Percentiles rank a stretch among this genome's conserved stretches.
These are phyloP conservation scores for Lentinula sp. DNA, from an alignment of 768 basidiomycete species.

Conservation along the genomic window DNA sequence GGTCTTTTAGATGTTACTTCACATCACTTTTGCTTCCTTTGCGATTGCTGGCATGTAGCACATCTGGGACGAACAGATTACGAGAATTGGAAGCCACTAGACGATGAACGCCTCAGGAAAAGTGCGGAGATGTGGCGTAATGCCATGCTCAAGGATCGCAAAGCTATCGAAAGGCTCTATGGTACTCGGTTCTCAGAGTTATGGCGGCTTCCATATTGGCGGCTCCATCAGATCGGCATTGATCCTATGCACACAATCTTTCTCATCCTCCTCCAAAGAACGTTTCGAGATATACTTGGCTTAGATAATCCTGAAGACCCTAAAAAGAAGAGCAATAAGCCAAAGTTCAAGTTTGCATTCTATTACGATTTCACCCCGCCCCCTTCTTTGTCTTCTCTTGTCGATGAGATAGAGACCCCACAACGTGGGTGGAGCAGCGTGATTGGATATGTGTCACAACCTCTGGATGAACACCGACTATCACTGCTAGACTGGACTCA, in stretches of 20 bases:
- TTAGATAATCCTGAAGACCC: not conserved
- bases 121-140: conserved; percentile 16
- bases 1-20: not conserved
- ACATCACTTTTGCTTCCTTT: not conserved
- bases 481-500: not conserved
- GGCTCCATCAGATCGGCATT: conserved; percentile 22
- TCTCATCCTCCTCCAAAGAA: not conserved
- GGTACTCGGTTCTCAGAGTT: conserved; percentile 23
- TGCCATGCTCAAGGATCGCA: conserved; percentile 6
- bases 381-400: not conserved
- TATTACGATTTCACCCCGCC: not conserved
- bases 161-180: conserved; percentile 12
- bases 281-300: not conserved
- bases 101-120: conserved; percentile 7
- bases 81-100: conserved; percentile 11
- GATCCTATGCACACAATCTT: conserved; percentile 27
- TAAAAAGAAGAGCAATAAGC: not conserved
- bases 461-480: not conserved
- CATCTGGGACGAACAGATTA: conserved; percentile 3
- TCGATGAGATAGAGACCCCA: no score
- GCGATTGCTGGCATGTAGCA: not conserved
- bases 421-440: no score
- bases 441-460: not conserved
- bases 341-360: not conserved
- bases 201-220: conserved; percentile 28